Evolutionary conservation across 352 stramenopile species (phyloP), one percentile per base, ranked within the genome.

Genomic region (Globisporangium middletonii): DNA sequence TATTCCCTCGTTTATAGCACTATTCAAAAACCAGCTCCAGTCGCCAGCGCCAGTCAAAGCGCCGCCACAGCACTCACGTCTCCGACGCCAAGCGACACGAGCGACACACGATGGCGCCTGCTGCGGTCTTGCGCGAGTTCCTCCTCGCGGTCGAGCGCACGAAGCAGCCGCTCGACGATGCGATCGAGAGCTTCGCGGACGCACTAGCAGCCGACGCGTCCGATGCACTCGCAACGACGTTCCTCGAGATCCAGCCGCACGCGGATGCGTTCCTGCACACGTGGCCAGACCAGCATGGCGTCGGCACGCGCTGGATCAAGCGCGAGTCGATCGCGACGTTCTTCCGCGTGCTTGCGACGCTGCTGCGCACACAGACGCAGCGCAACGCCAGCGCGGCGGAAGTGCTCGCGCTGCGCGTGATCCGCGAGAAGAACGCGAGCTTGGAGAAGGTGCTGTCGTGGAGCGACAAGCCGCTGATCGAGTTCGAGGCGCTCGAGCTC

Each of bases 391-490:
- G 38, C 2, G 76, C 67, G 13, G 80, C 80, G 19, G 78, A 95
- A 61, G 65, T 66, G 0, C 64, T 92, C n/a, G 81, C 81, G 42
- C 65, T 90, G 42, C 69, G 73, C 38, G 57, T 93, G 3, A 62
- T 92, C 35, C 83, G 80, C 33, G 84, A 91, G 42, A 92, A 89
- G 68, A 71, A 64, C 48, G 59, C 68, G 52, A 63, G 62, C 38
- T 64, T 92, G 3, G 77, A 90, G 59, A 95, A 89, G 60, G 55
- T 86, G 51, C 59, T 95, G 41, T 79, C 77, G 45, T 95, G 85
- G 85, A 92, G 78, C 55, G 85, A 95, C 72, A 93, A 93, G 67
- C 85, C 85, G 15, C 52, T 80, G 16, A 83, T 95, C 53, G 81
- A 88, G 56, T 88, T 79, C 62, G 69, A 77, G 43, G 79, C 81